Base-by-base conservation (phyloP, 2,329 filamentous ascomycete species). In the Cryphonectria carpinicola region DNA sequence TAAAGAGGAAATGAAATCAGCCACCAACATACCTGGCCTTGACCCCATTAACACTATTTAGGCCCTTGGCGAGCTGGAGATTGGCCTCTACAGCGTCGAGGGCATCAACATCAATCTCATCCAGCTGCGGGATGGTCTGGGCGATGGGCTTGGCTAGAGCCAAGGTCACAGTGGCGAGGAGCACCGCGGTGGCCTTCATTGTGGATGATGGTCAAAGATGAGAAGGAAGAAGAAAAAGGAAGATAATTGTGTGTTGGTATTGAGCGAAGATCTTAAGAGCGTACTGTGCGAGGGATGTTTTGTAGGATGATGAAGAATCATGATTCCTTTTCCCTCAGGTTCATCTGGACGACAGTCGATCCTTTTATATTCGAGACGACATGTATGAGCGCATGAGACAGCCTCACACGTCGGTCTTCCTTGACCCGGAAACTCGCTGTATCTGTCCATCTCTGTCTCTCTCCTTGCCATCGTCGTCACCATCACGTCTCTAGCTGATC, bases 91-190 rank as follows among this genome's bases (percentile, higher is more conserved):
- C 3, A 13, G 25, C 28, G 6, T 32, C 28, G 54, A 58, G 25
- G 54, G 54, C 54, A 17, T 1, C 28, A 19, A 32, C 25, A 32
- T 35, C 54, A 4, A 49, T n/a, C 54, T 19, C 25, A 2, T 58
- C 13, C n/a, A 32, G 0, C 54, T 58, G 54, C 10, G 68, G 1
- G 19, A 49, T 65, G 4, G 41, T 65, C 35, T 49, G 43, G 28
- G 66, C 60, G 19, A 70, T 14, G 11, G 69, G 69, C 41, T 17
- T 64, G 39, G 69, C 69, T 0, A 68, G 19, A 2, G 58, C 66
- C 58, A 70, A 49, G n/a, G 69, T 28, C 19, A 68, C 17, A 22
- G 68, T 46, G 25, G 65, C 22, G n/a, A 70, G 46, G 22, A 70
- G 22, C 2, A 68, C 22, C 2, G 58, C 52, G 14, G 69, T 37